Evolutionary conservation across 805 yeast genomes (phyloP).

Genomic region (Cyberlindnera maclurae): DNA sequence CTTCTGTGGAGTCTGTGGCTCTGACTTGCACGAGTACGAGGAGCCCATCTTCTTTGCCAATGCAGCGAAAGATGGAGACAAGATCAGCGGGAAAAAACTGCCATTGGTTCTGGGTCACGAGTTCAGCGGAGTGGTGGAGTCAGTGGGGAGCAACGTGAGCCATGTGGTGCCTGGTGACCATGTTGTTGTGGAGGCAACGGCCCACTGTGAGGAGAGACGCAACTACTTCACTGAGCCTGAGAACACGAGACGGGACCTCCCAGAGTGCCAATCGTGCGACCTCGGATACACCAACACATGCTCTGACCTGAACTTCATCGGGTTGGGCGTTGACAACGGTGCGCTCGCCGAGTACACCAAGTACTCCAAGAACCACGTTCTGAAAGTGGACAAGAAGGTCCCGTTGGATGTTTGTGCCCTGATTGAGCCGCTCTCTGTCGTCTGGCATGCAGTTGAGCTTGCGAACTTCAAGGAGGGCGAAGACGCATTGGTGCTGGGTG

Average conservation of each 20-base stretch:
- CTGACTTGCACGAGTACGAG: conserved; percentile 52
- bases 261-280: conserved; percentile 36
- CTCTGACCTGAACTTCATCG: conserved; percentile 35
- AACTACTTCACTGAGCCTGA: conserved; percentile 23
- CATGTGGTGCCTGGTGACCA: conserved; percentile 47
- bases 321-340: conserved; percentile 45
- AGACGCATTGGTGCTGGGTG: conserved; percentile 46
- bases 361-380: conserved; percentile 31
- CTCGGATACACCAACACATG: conserved; percentile 41
- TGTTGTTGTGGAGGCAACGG: conserved; percentile 48
- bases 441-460: conserved; percentile 50
- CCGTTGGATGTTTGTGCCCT: conserved; percentile 51
- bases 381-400: conserved; percentile 32
- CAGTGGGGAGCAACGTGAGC: conserved; percentile 40
- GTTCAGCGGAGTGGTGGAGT: conserved; percentile 53
- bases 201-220: conserved; percentile 34
- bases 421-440: conserved; percentile 50
- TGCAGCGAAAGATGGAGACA: conserved; percentile 29
- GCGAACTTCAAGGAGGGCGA: conserved; percentile 37
- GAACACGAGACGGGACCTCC: conserved; percentile 14
- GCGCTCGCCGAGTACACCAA: conserved; percentile 39
- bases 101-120: conserved; percentile 60
- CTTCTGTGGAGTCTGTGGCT: conserved; percentile 53
- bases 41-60: conserved; percentile 58
- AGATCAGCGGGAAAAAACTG: conserved; percentile 29